A percentile compares a stretch with the other conserved stretches of the same genome.
Evolutionary conservation across 2,329 filamentous ascomycete species (phyloP).

Genomic region (Lanzia echinophila): DNA sequence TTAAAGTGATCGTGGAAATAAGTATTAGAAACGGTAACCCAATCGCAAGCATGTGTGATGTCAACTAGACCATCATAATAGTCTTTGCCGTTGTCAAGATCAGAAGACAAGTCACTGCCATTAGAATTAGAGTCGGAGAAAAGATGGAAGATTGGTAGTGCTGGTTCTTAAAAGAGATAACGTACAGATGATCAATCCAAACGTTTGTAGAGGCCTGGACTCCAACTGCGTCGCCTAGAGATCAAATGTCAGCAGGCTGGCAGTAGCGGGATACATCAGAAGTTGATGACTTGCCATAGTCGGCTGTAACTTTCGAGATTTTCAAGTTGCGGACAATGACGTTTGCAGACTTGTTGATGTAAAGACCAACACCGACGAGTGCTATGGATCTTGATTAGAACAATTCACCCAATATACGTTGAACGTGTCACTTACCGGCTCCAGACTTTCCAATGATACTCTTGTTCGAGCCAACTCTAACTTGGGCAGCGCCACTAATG

Average conservation of each 20-base stretch:
- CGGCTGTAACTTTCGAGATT: slow-evolving; percentile 41
- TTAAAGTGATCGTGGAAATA: slow-evolving; percentile 38
- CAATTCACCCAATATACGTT: neutral
- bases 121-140: neutral
- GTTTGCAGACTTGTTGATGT: slow-evolving; percentile 41
- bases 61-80: slow-evolving; percentile 39
- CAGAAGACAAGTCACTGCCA: slow-evolving; percentile 28
- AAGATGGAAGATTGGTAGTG: neutral
- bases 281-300: slow-evolving; percentile 22
- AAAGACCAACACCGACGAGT: slow-evolving; percentile 41
- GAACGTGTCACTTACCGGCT: slow-evolving; percentile 22
- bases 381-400: slow-evolving; percentile 16
- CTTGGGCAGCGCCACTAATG: slow-evolving; percentile 16
- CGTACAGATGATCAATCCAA: slow-evolving; percentile 24
- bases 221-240: slow-evolving; percentile 40
- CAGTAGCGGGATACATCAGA: too few relatives aligned
- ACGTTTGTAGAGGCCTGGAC: slow-evolving; percentile 43
- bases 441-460: slow-evolving; percentile 35
- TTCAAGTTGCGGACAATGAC: slow-evolving; percentile 53
- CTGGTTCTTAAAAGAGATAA: neutral
- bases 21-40: slow-evolving; percentile 37
- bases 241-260: too few relatives aligned
- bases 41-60: slow-evolving; percentile 39
- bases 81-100: slow-evolving; percentile 35
- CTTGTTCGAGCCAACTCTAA: slow-evolving; percentile 34